Percentiles rank a stretch among this genome's conserved stretches.
These are phyloP conservation scores for Samsoniella hepiali DNA, from an alignment of 2,329 filamentous ascomycete genomes.

Conservation along the genomic window DNA sequence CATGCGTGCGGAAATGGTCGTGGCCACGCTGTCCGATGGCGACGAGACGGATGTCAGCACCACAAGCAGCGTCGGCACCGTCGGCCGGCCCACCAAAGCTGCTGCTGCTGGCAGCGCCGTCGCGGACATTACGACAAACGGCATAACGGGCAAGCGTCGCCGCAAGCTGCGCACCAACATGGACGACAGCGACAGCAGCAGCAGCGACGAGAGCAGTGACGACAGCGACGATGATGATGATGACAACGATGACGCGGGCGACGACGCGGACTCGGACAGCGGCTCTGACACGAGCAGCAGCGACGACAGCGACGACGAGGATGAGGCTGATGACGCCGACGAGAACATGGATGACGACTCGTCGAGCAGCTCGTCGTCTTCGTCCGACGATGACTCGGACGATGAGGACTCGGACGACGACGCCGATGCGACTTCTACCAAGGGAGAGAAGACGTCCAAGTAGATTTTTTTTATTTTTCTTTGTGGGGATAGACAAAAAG, in stretches of 20 bases:
- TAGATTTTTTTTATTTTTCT: constrained; percentile 18
- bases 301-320: constrained; percentile 12
- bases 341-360: constrained; percentile 28
- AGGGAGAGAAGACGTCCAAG: constrained; percentile 11
- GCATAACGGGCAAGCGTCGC: constrained; percentile 47
- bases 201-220: constrained; percentile 33
- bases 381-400: constrained; percentile 35
- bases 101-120: constrained; percentile 28
- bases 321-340: constrained; percentile 25
- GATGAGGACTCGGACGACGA: constrained; percentile 34
- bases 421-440: constrained; percentile 17
- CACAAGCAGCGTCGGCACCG: constrained; percentile 21
- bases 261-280: constrained; percentile 35
- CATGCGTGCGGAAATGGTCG: constrained; percentile 58
- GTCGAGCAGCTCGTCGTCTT: constrained; percentile 43
- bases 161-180: constrained; percentile 50
- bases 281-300: constrained; percentile 18
- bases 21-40: constrained; percentile 52
- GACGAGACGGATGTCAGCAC: constrained; percentile 39
- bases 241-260: constrained; percentile 34
- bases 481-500: constrained; percentile 2
- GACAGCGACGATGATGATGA: constrained; percentile 38
- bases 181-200: constrained; percentile 40
- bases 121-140: constrained; percentile 43
- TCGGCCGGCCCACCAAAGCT: constrained; percentile 11